Base-by-base conservation (phyloP, 2,329 filamentous ascomycete genomes). In the Calonectria hawksworthii region DNA sequence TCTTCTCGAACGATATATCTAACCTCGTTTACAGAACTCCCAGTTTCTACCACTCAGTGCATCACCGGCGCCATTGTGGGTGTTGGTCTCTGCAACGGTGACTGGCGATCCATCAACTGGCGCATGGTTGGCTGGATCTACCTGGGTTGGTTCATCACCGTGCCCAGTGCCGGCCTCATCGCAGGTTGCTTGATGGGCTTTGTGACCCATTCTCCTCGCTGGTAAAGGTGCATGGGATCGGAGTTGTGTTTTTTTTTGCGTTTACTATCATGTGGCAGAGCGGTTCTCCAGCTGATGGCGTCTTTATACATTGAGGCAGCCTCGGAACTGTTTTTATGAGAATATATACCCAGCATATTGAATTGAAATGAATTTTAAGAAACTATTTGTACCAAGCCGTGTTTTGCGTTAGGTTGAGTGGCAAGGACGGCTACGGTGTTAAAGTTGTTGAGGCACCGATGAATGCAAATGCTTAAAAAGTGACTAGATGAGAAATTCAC, bases 31-130 rank as follows among this genome's bases (percentile, higher is more conserved):
- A 34, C 79, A 86, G 86, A 89, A 69, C 88, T 93, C 2, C 92
- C 92, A 2, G 88, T 93, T 38, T 93, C 91, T 2, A 93, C 92
- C 1, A 92, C 92, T 0, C 91, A 93, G 85, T 93, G 92, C 82
- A 92, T 92, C 79, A 91, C 89, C 52, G 91, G 91, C 61, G 89
- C 91, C 52, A 92, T 90, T 26, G 91, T 93, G 59, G 91, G 91
- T 74, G 91, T 93, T 65, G 91, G 90, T 73, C 87, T 93, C 23
- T 92, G 90, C 84, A 91, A 90, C 61, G 91, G 91, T 32, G 88
- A 88, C 59, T 89, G 87, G 86, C 87, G 88, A 63, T 88, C 90
- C 34, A 90, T 93, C 79, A 93, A 93, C 85, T 93, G 90, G 89
- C 88, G 90, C 74, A 91, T 91, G 87, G 89, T 92, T 7, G 88